These are phyloP conservation scores for Xylariaceae sp. DNA, from an alignment of 2,329 filamentous ascomycete genomes.

Conservation along the genomic window DNA sequence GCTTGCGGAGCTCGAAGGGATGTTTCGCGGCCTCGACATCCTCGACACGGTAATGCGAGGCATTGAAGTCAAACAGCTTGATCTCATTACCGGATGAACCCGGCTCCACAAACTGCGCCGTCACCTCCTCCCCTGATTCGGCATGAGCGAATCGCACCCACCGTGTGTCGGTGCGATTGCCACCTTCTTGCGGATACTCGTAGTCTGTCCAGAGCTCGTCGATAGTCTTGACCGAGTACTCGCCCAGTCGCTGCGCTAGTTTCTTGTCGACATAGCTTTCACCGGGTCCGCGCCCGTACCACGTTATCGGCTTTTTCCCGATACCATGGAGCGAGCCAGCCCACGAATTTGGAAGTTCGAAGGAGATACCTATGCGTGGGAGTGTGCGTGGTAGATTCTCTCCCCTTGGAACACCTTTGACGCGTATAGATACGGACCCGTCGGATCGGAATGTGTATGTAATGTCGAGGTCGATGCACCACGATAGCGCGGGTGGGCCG, in stretches of 20 bases:
- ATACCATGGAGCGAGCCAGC: slow-evolving; percentile 2
- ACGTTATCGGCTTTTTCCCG: slow-evolving; percentile 36
- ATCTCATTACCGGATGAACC: slow-evolving; percentile 32
- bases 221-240: slow-evolving; percentile 39
- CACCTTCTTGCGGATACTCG: slow-evolving; percentile 63
- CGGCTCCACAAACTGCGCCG: slow-evolving; percentile 29
- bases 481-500: slow-evolving; percentile 58
- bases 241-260: slow-evolving; percentile 51
- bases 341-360: slow-evolving; percentile 34
- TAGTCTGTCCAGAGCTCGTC: slow-evolving; percentile 56
- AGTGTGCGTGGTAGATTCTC: slow-evolving; percentile 50
- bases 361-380: slow-evolving; percentile 56
- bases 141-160: slow-evolving; percentile 46
- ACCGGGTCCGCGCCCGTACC: slow-evolving; percentile 64
- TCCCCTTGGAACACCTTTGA: slow-evolving; percentile 44
- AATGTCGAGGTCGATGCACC: slow-evolving; percentile 48
- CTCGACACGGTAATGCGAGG: slow-evolving; percentile 46
- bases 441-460: slow-evolving; percentile 49
- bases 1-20: slow-evolving; percentile 54
- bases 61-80: slow-evolving; percentile 50
- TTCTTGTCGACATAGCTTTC: slow-evolving; percentile 66
- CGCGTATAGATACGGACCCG: slow-evolving; percentile 44
- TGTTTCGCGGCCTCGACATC: slow-evolving; percentile 56
- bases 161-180: slow-evolving; percentile 58
- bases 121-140: slow-evolving; percentile 23